Conservation (phyloP, 2,329 filamentous ascomycete genomes). For the Mollisiaceae sp. region DNA sequence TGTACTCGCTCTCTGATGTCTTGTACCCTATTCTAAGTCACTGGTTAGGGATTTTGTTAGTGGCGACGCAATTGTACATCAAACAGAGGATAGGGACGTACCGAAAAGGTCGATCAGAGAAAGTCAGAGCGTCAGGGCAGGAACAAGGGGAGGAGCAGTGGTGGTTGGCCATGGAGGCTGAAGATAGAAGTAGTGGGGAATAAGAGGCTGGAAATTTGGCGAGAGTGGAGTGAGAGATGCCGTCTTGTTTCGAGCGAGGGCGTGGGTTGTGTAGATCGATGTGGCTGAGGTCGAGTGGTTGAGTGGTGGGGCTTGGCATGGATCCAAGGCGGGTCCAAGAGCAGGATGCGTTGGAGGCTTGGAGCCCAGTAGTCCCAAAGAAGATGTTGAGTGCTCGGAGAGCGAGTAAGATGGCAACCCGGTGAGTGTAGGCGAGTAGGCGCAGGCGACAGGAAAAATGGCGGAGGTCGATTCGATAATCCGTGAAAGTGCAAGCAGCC, state of each 20-base stretch:
- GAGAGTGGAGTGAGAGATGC: neutral
- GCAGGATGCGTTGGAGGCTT: neutral
- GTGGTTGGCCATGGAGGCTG: neutral
- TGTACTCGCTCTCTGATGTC: constrained; percentile 11
- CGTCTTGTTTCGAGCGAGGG: neutral
- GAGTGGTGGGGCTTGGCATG: neutral
- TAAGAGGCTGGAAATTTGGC: neutral
- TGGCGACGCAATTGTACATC: neutral
- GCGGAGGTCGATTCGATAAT: neutral
- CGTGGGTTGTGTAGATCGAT: neutral
- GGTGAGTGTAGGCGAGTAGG: neutral
- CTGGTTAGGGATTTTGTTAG: constrained; percentile 15
- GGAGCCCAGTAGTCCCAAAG: neutral
- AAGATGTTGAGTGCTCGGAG: neutral
- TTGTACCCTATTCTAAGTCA: constrained; percentile 16
- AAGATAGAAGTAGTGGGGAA: neutral
- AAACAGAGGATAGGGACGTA: neutral
- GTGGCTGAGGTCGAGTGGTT: neutral
- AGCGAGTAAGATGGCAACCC: neutral
- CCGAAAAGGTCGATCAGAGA: neutral
- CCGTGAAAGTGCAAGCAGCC: neutral
- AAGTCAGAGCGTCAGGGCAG: neutral
- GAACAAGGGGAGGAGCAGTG: neutral
- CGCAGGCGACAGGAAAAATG: neutral
- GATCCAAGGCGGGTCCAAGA: neutral